Evolutionary conservation across 192 early-diverging fungal species (phyloP).

Genomic region (Geranomyces variabilis): DNA sequence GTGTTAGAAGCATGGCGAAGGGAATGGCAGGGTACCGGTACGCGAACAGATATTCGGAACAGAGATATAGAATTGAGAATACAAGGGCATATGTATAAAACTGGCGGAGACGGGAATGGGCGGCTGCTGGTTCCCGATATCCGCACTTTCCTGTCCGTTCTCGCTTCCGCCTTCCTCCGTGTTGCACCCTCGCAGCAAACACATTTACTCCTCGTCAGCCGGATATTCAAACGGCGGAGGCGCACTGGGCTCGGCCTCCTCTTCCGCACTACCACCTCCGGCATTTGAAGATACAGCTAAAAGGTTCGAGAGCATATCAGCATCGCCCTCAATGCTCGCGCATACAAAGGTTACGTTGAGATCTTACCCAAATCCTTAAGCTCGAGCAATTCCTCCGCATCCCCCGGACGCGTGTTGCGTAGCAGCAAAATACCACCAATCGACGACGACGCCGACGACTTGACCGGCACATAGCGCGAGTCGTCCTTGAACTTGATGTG

Average conservation of each 20-base stretch:
- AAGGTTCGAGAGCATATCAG: neutral
- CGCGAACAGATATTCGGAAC: too few species aligned
- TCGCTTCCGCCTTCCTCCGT: too few species aligned
- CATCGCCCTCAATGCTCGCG: neutral
- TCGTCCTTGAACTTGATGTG: slow-evolving; percentile 84
- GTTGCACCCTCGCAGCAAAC: too few species aligned
- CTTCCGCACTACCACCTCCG: slow-evolving; percentile 10
- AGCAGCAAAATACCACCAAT: slow-evolving; percentile 89
- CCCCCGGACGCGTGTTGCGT: slow-evolving; percentile 78
- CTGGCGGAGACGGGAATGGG: too few species aligned
- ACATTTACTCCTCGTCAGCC: slow-evolving; percentile 25
- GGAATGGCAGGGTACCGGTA: too few species aligned
- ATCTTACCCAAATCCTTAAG: slow-evolving; percentile 30
- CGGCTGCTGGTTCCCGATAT: too few species aligned
- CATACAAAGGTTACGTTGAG: neutral
- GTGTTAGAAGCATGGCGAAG: too few species aligned
- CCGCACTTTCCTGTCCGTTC: too few species aligned
- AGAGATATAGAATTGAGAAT: too few species aligned
- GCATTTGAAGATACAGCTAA: slow-evolving; percentile 12
- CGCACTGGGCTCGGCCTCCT: slow-evolving; percentile 35
- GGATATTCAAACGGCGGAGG: slow-evolving; percentile 37
- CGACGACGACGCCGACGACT: slow-evolving; percentile 42
- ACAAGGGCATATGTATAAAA: too few species aligned
- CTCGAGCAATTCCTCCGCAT: slow-evolving; percentile 79
- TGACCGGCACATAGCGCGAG: slow-evolving; percentile 88